These are phyloP conservation scores for Dichotomocladium elegans DNA, from an alignment of 371 early-diverging fungal genomes.

Conservation along the genomic window DNA sequence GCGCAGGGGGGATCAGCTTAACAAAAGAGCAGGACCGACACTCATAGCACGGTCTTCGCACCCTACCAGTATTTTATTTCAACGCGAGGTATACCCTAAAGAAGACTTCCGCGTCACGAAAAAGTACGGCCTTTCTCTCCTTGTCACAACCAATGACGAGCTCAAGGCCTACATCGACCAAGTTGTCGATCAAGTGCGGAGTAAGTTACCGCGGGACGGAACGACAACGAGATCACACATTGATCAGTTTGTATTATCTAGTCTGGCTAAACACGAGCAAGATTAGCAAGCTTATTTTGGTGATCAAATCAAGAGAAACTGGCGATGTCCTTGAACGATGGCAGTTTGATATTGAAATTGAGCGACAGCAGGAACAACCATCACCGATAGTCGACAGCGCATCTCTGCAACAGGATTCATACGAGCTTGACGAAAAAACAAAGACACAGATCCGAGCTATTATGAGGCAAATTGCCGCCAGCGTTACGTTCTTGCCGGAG, in stretches of 20 bases:
- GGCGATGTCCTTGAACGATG: slow-evolving; percentile 85
- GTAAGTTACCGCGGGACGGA: slow-evolving; percentile 42
- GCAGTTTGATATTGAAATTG: slow-evolving; percentile 82
- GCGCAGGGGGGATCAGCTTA: not conserved
- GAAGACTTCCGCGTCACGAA: slow-evolving; percentile 81
- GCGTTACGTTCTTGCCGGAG: slow-evolving; percentile 85
- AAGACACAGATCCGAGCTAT: slow-evolving; percentile 83
- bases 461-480: slow-evolving; percentile 87
- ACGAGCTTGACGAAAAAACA: slow-evolving; percentile 22
- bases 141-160: slow-evolving; percentile 70
- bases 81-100: slow-evolving; percentile 84
- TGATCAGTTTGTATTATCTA: slow-evolving; percentile 12
- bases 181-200: slow-evolving; percentile 66
- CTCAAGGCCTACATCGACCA: slow-evolving; percentile 70
- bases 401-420: not conserved
- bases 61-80: slow-evolving; percentile 74
- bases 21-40: no score
- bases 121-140: slow-evolving; percentile 78
- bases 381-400: slow-evolving; percentile 1
- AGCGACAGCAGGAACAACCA: slow-evolving; percentile 14
- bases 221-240: no score
- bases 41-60: not conserved
- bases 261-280: slow-evolving; percentile 71
- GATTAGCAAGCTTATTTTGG: slow-evolving; percentile 81
- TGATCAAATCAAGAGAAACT: slow-evolving; percentile 76